A percentile compares a stretch with the other conserved stretches of the same genome.
phyloP scores from a whole-genome alignment of 441 rosid genomes.

The Erodium moschatum region DNA sequence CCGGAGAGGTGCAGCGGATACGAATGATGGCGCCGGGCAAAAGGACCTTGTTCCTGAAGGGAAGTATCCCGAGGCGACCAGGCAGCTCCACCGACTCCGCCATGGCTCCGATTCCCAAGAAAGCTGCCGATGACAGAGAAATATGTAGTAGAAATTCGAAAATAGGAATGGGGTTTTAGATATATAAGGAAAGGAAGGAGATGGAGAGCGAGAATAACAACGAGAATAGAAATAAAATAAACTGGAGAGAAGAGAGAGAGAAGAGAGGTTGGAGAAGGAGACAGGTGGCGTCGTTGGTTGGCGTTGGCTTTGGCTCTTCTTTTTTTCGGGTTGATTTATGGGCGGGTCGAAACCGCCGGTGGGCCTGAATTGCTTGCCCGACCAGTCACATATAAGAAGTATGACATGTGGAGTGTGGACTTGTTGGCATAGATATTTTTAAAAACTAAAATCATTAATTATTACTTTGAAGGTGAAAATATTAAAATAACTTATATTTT shows the following conservation, averaged over 20 bases:
- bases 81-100: slow-evolving; percentile 92
- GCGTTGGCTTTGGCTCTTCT: too few relatives aligned
- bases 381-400: too few relatives aligned
- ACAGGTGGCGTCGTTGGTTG: slow-evolving; percentile 11
- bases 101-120: slow-evolving; percentile 31
- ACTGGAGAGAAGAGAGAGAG: not conserved
- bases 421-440: too few relatives aligned
- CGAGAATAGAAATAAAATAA: not conserved
- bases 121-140: not conserved
- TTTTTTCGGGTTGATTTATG: too few relatives aligned
- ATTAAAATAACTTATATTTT: too few relatives aligned
- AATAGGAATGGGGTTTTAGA: not conserved
- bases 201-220: not conserved
- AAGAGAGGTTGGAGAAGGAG: not conserved
- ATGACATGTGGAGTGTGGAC: too few relatives aligned
- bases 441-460: too few relatives aligned
- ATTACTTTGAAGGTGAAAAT: too few relatives aligned
- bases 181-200: not conserved
- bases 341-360: too few relatives aligned
- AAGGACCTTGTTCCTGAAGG: slow-evolving; percentile 90
- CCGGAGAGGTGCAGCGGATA: slow-evolving; percentile 92
- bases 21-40: slow-evolving; percentile 96
- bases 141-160: not conserved
- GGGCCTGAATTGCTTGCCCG: too few relatives aligned
- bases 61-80: slow-evolving; percentile 82